A percentile compares a stretch with the other conserved stretches of the same genome.
phyloP scores from a whole-genome alignment of 805 yeast species.

The Cyberlindnera subsufficiens region DNA sequence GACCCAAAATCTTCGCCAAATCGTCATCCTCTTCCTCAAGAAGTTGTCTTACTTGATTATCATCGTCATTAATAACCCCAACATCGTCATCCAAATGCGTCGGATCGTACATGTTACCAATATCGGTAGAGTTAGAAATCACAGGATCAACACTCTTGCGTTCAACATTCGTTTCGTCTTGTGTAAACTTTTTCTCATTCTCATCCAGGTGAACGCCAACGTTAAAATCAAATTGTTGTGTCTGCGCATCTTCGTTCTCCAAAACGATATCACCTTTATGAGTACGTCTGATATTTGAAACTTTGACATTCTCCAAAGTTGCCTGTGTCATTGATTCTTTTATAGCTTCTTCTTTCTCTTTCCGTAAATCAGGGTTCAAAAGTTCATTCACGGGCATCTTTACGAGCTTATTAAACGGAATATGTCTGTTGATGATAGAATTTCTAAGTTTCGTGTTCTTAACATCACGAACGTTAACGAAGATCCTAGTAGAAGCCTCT shows the following conservation, averaged over 20 bases:
- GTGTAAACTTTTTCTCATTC: constrained; percentile 4
- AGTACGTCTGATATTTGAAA: constrained; percentile 68
- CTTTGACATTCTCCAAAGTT: constrained; percentile 54
- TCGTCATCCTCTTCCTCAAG: constrained; percentile 32
- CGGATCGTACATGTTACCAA: constrained; percentile 7
- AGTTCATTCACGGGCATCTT: constrained; percentile 67
- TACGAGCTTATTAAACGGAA: constrained; percentile 55
- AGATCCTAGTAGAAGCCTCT: constrained; percentile 63
- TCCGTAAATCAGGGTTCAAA: constrained; percentile 67
- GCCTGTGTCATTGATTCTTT: constrained; percentile 63
- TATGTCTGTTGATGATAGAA: constrained; percentile 47
- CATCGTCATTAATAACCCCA: constrained; percentile 6
- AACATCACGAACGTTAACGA: constrained; percentile 51
- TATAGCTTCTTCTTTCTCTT: constrained; percentile 65
- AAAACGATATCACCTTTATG: constrained; percentile 87
- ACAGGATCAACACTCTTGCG: neutral
- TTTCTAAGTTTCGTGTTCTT: constrained; percentile 53
- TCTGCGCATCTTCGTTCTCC: constrained; percentile 38
- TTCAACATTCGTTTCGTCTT: neutral
- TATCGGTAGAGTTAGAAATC: constrained; percentile 6
- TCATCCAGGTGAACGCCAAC: constrained; percentile 21
- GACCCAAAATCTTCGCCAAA: constrained; percentile 25
- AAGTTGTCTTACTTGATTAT: constrained; percentile 5
- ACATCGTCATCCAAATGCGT: constrained; percentile 15
- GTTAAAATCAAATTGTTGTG: constrained; percentile 16